These are phyloP conservation scores for Stylosanthes scabra DNA, from an alignment of 331 rosid species.

Conservation along the genomic window DNA sequence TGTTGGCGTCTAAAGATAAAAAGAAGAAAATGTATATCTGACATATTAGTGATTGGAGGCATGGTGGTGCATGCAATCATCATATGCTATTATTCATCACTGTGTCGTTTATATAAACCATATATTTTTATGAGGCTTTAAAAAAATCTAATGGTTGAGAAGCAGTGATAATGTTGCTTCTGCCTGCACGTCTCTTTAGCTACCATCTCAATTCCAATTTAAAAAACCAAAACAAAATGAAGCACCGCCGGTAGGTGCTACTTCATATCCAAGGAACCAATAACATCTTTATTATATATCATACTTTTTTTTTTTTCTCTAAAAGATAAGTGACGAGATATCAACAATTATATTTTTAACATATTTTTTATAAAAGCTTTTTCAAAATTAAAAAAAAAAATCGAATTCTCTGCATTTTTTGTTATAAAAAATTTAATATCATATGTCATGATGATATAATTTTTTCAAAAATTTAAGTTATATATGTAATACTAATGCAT, in stretches of 20 bases:
- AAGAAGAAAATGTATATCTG: not conserved
- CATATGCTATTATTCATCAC: not conserved
- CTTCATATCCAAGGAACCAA: conserved; percentile 21
- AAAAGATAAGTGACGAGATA: too few species aligned
- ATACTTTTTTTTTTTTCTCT: too few species aligned
- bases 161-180: not conserved
- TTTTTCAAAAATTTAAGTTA: too few species aligned
- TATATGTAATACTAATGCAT: too few species aligned
- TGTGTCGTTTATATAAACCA: not conserved
- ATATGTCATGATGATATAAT: too few species aligned
- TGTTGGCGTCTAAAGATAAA: not conserved
- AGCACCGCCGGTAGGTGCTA: conserved; percentile 15
- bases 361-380: too few species aligned
- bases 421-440: too few species aligned
- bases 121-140: conserved; percentile 3
- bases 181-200: conserved; percentile 24
- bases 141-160: not conserved
- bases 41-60: not conserved
- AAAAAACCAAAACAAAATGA: not conserved
- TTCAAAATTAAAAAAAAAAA: too few species aligned
- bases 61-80: not conserved
- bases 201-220: not conserved
- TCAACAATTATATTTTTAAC: too few species aligned
- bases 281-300: too few species aligned
- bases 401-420: too few species aligned